Conservation (phyloP, 176 grass and related monocot genomes). For the Stipa capillata region DNA sequence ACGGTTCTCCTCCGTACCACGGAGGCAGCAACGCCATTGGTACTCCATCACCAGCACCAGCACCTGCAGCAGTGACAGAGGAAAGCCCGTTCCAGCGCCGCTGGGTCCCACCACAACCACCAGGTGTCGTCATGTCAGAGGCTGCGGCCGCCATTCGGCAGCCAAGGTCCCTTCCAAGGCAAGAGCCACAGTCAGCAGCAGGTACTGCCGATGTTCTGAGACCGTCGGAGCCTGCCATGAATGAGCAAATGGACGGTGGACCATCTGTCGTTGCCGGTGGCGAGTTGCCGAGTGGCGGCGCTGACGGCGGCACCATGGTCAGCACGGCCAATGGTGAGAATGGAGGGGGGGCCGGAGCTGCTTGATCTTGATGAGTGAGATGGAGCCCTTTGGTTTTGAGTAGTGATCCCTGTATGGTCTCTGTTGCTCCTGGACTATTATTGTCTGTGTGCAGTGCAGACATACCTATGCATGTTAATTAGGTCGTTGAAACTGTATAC, state of each 20-base stretch:
- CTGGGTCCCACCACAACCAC: conserved; percentile 51
- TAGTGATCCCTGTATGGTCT: too few relatives aligned
- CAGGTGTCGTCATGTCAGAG: conserved; percentile 45
- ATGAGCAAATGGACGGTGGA: not conserved
- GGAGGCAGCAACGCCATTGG: not conserved
- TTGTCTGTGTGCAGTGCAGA: not conserved
- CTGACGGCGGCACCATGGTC: not conserved
- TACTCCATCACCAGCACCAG: not conserved
- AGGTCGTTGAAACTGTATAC: not conserved
- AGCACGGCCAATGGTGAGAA: not conserved
- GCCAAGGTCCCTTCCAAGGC: conserved; percentile 20
- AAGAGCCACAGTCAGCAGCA: not conserved
- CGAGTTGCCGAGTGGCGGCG: not conserved
- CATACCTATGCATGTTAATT: not conserved
- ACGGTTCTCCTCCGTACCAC: conserved; percentile 17
- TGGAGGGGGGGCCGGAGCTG: not conserved
- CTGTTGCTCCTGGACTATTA: too few relatives aligned
- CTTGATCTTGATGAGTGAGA: not conserved
- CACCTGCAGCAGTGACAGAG: not conserved
- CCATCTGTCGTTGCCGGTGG: not conserved
- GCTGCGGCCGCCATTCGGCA: conserved; percentile 51
- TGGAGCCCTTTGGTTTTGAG: too few relatives aligned
- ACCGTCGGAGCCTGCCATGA: not conserved
- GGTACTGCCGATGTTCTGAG: not conserved
- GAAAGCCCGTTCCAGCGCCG: conserved; percentile 27